Conservation (phyloP, 495 filamentous ascomycete genomes). For the Collariella sp. region DNA sequence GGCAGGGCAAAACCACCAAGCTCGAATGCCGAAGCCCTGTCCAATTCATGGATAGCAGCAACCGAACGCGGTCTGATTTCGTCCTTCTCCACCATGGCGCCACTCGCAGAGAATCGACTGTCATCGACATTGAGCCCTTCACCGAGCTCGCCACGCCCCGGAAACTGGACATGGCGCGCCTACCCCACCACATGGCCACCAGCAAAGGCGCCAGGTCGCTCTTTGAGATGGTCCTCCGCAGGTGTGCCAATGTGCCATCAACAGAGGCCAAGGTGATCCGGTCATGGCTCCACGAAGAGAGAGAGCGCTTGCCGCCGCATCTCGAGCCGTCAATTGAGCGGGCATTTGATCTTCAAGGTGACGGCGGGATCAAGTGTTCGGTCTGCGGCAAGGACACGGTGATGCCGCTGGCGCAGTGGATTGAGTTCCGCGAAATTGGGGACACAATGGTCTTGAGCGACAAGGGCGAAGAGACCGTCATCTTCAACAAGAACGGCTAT, state of each 20-base stretch:
- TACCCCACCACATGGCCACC: background rate
- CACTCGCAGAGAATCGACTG: background rate
- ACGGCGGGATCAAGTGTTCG: slow-evolving; percentile 19
- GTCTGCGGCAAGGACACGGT: slow-evolving; percentile 20
- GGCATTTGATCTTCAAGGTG: slow-evolving; percentile 4
- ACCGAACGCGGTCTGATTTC: slow-evolving; percentile 13
- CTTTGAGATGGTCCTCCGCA: slow-evolving; percentile 18
- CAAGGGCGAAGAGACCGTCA: background rate
- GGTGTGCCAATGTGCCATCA: slow-evolving; percentile 6
- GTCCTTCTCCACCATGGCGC: background rate
- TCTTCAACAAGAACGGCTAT: background rate
- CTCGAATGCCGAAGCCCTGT: slow-evolving; percentile 20
- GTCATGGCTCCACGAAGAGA: background rate
- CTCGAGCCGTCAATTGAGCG: slow-evolving; percentile 5
- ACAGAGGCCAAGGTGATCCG: slow-evolving; percentile 1
- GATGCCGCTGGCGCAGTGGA: slow-evolving; percentile 22
- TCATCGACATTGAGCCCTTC: slow-evolving; percentile 18
- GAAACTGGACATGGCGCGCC: background rate
- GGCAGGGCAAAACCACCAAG: slow-evolving; percentile 10
- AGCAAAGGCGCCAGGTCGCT: slow-evolving; percentile 18
- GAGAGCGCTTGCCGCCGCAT: background rate
- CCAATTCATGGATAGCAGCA: slow-evolving; percentile 14
- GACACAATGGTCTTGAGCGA: background rate
- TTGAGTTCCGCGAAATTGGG: slow-evolving; percentile 23
- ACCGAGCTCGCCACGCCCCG: slow-evolving; percentile 14